Conservation (phyloP, 164 flowering plant species). For the Echeveria elegans region DNA sequence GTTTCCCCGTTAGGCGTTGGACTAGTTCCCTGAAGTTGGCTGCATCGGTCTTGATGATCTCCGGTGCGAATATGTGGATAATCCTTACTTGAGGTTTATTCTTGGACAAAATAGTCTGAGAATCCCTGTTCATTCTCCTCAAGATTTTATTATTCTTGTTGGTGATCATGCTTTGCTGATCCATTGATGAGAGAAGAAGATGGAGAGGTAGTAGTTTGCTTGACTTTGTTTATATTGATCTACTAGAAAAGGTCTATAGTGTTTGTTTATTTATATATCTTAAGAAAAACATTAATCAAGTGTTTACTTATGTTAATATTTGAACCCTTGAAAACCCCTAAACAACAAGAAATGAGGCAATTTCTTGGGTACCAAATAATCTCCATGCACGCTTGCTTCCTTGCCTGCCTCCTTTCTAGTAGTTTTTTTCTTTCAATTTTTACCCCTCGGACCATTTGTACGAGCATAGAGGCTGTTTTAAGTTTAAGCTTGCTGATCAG, state of each 20-base stretch:
- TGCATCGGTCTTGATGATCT: slow-evolving; percentile 82
- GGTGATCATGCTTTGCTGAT: background rate
- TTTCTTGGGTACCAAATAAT: background rate
- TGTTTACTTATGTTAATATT: background rate
- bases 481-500: too few species aligned
- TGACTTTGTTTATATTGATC: background rate
- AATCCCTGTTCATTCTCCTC: slow-evolving; percentile 34
- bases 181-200: slow-evolving; percentile 1
- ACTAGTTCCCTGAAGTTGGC: slow-evolving; percentile 78
- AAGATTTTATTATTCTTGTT: background rate
- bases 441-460: too few species aligned
- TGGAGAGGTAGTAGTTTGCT: background rate
- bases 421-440: background rate
- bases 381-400: background rate
- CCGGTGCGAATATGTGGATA: slow-evolving; percentile 84
- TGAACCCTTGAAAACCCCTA: background rate
- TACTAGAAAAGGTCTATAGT: background rate
- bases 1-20: slow-evolving; percentile 83
- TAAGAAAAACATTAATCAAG: too few species aligned
- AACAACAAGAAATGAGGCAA: background rate
- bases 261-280: background rate
- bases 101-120: slow-evolving; percentile 51
- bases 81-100: slow-evolving; percentile 67
- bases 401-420: too few species aligned
- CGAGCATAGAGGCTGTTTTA: too few species aligned